Evolutionary conservation across 495 filamentous ascomycete genomes (phyloP).

Genomic region (Sporormia fimetaria): DNA sequence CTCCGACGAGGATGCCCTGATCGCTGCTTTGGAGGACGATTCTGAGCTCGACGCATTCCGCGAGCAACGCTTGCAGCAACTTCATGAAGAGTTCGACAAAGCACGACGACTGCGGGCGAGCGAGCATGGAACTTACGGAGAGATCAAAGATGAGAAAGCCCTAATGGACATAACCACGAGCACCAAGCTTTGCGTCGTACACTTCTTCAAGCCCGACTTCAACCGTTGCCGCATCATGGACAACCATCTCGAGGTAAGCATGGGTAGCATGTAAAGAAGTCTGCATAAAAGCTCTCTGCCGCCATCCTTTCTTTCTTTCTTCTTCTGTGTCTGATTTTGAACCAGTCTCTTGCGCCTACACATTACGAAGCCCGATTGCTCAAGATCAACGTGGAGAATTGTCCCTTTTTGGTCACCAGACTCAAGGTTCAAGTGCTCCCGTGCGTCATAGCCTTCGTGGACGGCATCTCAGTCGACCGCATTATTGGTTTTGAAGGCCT

Average conservation of each 20-base stretch:
- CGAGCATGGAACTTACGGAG: conserved; percentile 42
- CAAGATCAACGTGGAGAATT: conserved; percentile 58
- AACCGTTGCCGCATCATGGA: conserved; percentile 61
- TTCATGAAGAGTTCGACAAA: conserved; percentile 50
- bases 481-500: conserved; percentile 68
- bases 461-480: conserved; percentile 54
- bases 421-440: conserved; percentile 59
- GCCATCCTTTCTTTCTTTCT: conserved; percentile 11
- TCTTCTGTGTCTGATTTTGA: conserved; percentile 8
- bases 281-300: no score
- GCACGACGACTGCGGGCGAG: conserved; percentile 33
- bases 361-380: conserved; percentile 63
- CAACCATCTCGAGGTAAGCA: conserved; percentile 42
- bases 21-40: conserved; percentile 56
- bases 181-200: conserved; percentile 53
- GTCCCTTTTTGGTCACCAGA: conserved; percentile 61
- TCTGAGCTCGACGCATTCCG: conserved; percentile 49
- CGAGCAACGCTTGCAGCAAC: conserved; percentile 57
- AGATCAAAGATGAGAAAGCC: conserved; percentile 52
- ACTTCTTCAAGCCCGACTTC: conserved; percentile 70
- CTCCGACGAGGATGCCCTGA: conserved; percentile 56
- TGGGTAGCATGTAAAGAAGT: not conserved
- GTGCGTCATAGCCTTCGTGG: conserved; percentile 62
- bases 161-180: conserved; percentile 60
- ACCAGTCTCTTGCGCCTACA: conserved; percentile 41